Percentiles rank a stretch among this genome's conserved stretches.
Evolutionary conservation across 192 early-diverging fungal genomes (phyloP).

Genomic region (Coemansia sp.): DNA sequence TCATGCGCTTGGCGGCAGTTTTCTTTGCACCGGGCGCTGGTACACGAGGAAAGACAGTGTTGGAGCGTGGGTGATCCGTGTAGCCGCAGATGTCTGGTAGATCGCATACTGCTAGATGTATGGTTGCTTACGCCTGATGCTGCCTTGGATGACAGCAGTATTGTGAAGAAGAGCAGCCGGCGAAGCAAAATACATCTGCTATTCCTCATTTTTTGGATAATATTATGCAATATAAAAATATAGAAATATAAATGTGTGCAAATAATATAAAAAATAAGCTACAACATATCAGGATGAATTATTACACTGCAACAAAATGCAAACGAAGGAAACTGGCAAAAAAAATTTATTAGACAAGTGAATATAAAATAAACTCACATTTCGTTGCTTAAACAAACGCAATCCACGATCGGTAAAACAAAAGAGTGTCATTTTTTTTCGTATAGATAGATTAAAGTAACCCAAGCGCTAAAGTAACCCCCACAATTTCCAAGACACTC

Average conservation of each 20-base stretch:
- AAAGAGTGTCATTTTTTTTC: too few relatives aligned
- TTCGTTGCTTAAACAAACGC: background rate
- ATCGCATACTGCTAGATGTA: background rate
- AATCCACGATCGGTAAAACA: too few relatives aligned
- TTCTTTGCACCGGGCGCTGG: slow-evolving; percentile 10
- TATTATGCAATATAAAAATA: too few relatives aligned
- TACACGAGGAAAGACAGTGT: background rate
- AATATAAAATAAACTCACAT: background rate
- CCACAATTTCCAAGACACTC: slow-evolving; percentile 2
- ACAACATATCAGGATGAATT: too few relatives aligned
- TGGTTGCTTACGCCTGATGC: too few relatives aligned
- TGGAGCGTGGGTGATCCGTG: background rate
- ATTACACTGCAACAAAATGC: too few relatives aligned
- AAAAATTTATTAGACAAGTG: slow-evolving; percentile 2
- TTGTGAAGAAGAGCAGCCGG: background rate
- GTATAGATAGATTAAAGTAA: too few relatives aligned
- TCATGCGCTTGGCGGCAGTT: background rate
- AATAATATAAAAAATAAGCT: too few relatives aligned
- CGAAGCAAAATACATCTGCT: too few relatives aligned
- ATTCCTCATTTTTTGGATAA: too few relatives aligned
- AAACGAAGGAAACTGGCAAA: too few relatives aligned
- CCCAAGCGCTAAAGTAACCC: background rate
- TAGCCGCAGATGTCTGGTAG: background rate
- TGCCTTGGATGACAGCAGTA: background rate
- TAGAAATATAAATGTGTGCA: too few relatives aligned